Base-by-base conservation (phyloP, 805 yeast species). In the Candida nonsorbophila region DNA sequence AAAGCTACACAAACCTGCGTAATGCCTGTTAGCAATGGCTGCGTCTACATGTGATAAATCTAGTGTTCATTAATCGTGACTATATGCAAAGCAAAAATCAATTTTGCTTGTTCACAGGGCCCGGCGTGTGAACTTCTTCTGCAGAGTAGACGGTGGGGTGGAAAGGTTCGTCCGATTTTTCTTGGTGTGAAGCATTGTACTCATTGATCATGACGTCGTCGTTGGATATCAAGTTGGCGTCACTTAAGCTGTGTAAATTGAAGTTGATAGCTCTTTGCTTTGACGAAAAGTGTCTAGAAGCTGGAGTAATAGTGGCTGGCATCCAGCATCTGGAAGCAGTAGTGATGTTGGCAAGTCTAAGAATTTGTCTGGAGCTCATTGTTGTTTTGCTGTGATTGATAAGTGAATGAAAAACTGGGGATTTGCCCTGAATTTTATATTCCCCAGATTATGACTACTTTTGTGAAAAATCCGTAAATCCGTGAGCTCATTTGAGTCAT, bases 241-340 rank as follows among this genome's bases (percentile, higher is more conserved):
- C 62, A 25, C 49, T 46, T 20, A 42, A 32, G 35, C 49, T 56
- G 49, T 39, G 44, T 12, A 29, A 21, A 27, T 55, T 58, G 33
- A 58, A 48, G 46, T 56, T 55, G 21, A 61, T 47, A 23, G 45
- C 49, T 37, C 63, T 49, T 34, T 59, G 65, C 31, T 46, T 49
- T 1, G 65, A 55, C 18, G 67, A 58, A 27, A 61, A 62, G 32
- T 38, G 46, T 38, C 68, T 51, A 24, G 30, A 23, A n/a, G 16
- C 28, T 9, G 31, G 22, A 27, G 40, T 41, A 27, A 49, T 53
- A 25, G 35, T 22, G 21, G 45, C 39, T 25, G 66, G 64, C 15
- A 63, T 42, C 69, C 69, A 63, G 44, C 67, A 61, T 36, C 66
- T 57, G 26, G 67, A 46, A 30, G 69, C 65, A 27, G 70, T 63